phyloP scores from a whole-genome alignment of 805 yeast genomes.

The Hanseniaspora valbyensis region DNA sequence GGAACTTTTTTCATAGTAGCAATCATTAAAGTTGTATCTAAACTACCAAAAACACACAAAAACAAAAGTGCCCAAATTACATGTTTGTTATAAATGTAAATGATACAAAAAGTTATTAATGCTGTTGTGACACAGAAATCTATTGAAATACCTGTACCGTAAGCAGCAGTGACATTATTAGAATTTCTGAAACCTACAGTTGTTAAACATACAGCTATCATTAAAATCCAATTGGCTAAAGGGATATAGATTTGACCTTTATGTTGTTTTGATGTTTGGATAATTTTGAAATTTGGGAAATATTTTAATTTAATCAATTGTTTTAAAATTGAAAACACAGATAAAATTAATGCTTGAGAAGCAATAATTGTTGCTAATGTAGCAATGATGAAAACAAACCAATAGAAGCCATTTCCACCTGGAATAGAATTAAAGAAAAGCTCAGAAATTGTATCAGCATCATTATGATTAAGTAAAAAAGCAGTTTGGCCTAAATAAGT shows the following conservation, averaged over 20 bases:
- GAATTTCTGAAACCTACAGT: conserved; percentile 44
- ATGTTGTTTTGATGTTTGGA: conserved; percentile 36
- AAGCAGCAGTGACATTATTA: conserved; percentile 45
- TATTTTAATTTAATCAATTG: conserved; percentile 46
- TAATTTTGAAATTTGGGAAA: conserved; percentile 39
- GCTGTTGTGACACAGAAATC: conserved; percentile 45
- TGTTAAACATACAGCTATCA: conserved; percentile 41
- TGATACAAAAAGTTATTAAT: conserved; percentile 36
- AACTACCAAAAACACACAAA: conserved; percentile 34
- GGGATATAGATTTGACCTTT: conserved; percentile 47
- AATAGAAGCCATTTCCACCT: conserved; percentile 39
- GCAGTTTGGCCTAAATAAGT: conserved; percentile 52
- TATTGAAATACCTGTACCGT: conserved; percentile 47
- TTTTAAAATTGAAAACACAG: conserved; percentile 42
- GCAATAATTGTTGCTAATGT: conserved; percentile 48
- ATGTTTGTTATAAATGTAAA: conserved; percentile 36
- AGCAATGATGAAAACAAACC: conserved; percentile 44
- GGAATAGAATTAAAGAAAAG: conserved; percentile 43
- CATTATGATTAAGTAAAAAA: conserved; percentile 29
- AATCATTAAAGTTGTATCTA: conserved; percentile 38
- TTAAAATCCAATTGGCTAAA: conserved; percentile 37
- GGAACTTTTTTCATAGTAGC: conserved; percentile 43
- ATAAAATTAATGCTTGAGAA: conserved; percentile 47
- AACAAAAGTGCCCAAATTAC: conserved; percentile 31
- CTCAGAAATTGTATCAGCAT: conserved; percentile 33